These are phyloP conservation scores for Pseudogymnoascus sp. DNA, from an alignment of 2,329 filamentous ascomycete species.

Conservation along the genomic window DNA sequence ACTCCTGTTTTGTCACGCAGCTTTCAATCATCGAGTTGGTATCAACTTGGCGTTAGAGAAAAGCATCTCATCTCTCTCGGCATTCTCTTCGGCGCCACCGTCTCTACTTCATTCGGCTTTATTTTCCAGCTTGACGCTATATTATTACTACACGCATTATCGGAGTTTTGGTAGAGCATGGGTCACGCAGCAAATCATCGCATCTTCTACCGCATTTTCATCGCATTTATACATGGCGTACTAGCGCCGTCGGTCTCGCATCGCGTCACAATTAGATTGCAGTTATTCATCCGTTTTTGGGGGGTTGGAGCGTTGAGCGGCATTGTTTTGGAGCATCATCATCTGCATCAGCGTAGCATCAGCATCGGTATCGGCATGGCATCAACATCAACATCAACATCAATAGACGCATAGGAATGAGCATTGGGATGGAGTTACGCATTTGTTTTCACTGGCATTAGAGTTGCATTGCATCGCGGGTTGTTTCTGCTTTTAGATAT, in stretches of 20 bases:
- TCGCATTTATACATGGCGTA: neutral
- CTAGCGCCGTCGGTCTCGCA: neutral
- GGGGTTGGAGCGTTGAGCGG: neutral
- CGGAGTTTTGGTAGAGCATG: neutral
- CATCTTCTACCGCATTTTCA: neutral
- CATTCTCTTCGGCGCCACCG: neutral
- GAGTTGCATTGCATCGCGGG: neutral
- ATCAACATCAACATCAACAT: neutral
- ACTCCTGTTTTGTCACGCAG: neutral
- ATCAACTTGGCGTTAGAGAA: neutral
- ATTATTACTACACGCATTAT: neutral
- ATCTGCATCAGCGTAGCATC: neutral
- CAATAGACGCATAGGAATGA: neutral
- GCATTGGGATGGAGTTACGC: constrained; percentile 1
- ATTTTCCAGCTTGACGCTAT: neutral
- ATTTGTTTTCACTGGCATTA: neutral
- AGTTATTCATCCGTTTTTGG: neutral
- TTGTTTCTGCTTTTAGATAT: neutral
- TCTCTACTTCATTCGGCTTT: neutral
- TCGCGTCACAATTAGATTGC: neutral
- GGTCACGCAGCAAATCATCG: neutral
- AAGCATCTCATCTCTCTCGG: neutral
- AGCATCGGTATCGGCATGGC: neutral
- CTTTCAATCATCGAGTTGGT: neutral
- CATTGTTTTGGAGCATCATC: neutral